These are phyloP conservation scores for Pseudohalonectria lignicola DNA, from an alignment of 2,329 filamentous ascomycete genomes.

Conservation along the genomic window DNA sequence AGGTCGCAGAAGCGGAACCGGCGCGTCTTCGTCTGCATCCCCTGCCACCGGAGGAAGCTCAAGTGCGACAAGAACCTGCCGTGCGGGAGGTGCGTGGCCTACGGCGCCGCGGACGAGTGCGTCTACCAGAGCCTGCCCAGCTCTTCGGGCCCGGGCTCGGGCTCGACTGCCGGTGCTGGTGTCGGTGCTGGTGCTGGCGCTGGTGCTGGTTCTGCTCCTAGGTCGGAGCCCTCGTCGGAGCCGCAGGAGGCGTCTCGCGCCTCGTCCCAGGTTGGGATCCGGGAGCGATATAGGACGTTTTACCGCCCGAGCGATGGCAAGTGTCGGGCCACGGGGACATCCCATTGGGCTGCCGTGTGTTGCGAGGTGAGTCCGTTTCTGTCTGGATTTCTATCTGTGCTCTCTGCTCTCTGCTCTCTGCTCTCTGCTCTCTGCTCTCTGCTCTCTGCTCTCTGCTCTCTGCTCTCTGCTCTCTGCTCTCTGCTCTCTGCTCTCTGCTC, in stretches of 20 bases:
- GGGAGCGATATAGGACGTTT: background rate
- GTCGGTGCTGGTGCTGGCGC: no score
- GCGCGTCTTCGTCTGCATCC: slow-evolving; percentile 16
- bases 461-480: no score
- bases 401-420: no score
- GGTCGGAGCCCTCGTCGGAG: background rate
- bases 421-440: no score
- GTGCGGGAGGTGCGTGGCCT: slow-evolving; percentile 13
- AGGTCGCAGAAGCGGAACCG: slow-evolving; percentile 15
- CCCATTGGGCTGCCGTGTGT: slow-evolving; percentile 9
- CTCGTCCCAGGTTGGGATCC: background rate
- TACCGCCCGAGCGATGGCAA: slow-evolving; percentile 5
- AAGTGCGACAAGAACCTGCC: slow-evolving; percentile 16
- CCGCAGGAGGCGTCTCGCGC: background rate
- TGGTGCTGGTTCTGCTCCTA: no score
- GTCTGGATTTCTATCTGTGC: no score
- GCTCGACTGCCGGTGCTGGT: no score
- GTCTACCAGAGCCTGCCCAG: slow-evolving; percentile 12
- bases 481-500: no score
- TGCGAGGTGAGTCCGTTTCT: slow-evolving; percentile 9
- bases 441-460: no score
- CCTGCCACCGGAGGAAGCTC: slow-evolving; percentile 16
- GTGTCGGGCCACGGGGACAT: slow-evolving; percentile 5
- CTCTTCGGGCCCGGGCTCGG: no score
- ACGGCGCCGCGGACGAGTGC: slow-evolving; percentile 12